These are phyloP conservation scores for Microthlaspi erraticum DNA, from an alignment of 345 rosid species.

Conservation along the genomic window DNA sequence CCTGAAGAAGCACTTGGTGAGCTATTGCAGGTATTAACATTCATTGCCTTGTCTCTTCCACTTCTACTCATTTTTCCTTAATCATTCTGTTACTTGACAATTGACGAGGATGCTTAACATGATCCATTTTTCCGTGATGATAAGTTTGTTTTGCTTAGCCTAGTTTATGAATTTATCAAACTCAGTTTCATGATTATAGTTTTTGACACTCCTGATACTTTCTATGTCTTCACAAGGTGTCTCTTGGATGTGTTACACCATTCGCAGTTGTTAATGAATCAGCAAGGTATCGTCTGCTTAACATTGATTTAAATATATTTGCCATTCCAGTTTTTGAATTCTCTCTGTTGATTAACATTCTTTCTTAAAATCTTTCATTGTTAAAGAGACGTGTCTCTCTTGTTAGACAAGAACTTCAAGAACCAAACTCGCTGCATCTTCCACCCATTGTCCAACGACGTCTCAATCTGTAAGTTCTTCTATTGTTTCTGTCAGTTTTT, in stretches of 20 bases:
- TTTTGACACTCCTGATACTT: conserved; percentile 10
- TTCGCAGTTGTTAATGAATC: conserved; percentile 81
- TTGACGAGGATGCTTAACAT: not conserved
- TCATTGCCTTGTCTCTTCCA: conserved; percentile 13
- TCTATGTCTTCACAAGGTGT: conserved; percentile 53
- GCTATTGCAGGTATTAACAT: conserved; percentile 71
- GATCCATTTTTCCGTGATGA: not conserved
- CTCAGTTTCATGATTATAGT: not conserved
- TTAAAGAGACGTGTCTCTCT: conserved; percentile 69
- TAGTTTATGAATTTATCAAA: not conserved
- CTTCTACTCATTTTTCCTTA: not conserved
- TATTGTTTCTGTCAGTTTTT: not conserved
- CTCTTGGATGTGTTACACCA: conserved; percentile 89
- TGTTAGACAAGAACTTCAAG: conserved; percentile 80
- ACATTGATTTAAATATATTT: not conserved
- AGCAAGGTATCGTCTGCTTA: conserved; percentile 59
- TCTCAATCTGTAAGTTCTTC: conserved; percentile 69
- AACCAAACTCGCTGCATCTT: conserved; percentile 70
- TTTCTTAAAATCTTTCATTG: conserved; percentile 18
- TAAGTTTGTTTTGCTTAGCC: conserved; percentile 8
- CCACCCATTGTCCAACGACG: conserved; percentile 86
- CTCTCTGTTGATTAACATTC: conserved; percentile 1
- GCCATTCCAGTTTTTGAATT: not conserved
- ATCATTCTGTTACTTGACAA: not conserved
- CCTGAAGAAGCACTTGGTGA: conserved; percentile 83